phyloP scores from a whole-genome alignment of 345 rosid species.

The Pugionium dolabratum region DNA sequence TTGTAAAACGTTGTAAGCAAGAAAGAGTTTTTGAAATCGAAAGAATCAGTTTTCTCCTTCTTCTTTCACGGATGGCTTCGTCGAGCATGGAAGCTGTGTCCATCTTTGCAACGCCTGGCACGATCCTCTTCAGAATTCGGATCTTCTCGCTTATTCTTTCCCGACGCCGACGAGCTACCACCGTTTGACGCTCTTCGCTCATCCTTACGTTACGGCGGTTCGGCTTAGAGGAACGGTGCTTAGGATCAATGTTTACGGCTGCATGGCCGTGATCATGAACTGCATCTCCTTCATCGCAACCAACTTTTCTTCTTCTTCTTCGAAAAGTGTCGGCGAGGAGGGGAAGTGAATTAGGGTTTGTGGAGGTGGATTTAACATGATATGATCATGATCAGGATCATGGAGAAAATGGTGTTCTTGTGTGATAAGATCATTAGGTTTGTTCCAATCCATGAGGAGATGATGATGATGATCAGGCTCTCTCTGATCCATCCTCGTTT shows the following conservation, averaged over 20 bases:
- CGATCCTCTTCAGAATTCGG: constrained; percentile 80
- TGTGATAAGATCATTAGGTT: constrained; percentile 41
- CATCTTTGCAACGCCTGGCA: constrained; percentile 92
- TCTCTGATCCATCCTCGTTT: no score
- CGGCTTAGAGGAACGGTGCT: constrained; percentile 64
- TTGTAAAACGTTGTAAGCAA: no score
- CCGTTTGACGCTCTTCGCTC: constrained; percentile 94
- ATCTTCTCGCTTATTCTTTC: constrained; percentile 95
- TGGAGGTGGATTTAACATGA: constrained; percentile 34
- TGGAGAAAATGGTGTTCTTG: constrained; percentile 36
- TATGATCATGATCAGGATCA: constrained; percentile 29
- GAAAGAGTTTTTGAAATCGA: no score
- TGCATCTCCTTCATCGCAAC: constrained; percentile 87
- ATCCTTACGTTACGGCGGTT: constrained; percentile 81
- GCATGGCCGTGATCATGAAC: constrained; percentile 90
- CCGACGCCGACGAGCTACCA: constrained; percentile 85
- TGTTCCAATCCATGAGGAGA: constrained; percentile 39
- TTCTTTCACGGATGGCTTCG: constrained; percentile 85
- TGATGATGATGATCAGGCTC: constrained; percentile 11
- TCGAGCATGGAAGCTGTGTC: constrained; percentile 98
- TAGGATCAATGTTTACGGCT: constrained; percentile 91
- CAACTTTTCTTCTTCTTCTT: constrained; percentile 73
- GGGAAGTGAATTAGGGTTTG: constrained; percentile 36
- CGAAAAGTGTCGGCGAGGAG: constrained; percentile 35
- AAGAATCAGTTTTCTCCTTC: no score